phyloP scores from a whole-genome alignment of 2,329 filamentous ascomycete genomes.

The Phaeomoniella chlamydospora region DNA sequence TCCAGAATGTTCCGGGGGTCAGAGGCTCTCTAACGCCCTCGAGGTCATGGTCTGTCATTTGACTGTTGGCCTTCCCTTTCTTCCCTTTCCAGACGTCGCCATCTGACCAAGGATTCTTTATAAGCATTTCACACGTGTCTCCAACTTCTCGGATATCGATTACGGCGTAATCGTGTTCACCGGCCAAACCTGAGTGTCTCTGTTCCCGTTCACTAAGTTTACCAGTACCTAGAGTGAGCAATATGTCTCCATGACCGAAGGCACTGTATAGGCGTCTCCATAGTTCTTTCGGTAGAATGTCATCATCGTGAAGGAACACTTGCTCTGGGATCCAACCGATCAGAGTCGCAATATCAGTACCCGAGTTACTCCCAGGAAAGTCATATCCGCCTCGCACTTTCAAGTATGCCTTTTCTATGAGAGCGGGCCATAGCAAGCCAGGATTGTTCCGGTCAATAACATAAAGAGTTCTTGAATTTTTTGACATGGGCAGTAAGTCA shows the following conservation, averaged over 20 bases:
- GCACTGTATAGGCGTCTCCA: constrained; percentile 66
- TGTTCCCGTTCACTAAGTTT: constrained; percentile 66
- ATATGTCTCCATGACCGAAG: constrained; percentile 64
- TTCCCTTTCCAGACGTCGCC: constrained; percentile 30
- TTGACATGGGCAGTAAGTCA: constrained; percentile 69
- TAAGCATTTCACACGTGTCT: constrained; percentile 53
- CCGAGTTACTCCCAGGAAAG: constrained; percentile 93
- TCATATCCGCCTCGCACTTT: constrained; percentile 94
- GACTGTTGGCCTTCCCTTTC: constrained; percentile 4
- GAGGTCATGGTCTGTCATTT: constrained; percentile 3
- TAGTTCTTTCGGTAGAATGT: constrained; percentile 58
- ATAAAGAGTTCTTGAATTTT: constrained; percentile 61
- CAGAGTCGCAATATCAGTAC: constrained; percentile 82
- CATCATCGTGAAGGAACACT: constrained; percentile 76
- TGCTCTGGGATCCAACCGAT: constrained; percentile 97
- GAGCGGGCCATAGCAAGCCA: constrained; percentile 73
- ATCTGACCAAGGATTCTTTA: constrained; percentile 95
- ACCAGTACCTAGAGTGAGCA: constrained; percentile 83
- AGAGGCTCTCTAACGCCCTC: constrained; percentile 5
- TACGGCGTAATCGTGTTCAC: constrained; percentile 89
- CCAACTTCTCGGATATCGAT: constrained; percentile 57
- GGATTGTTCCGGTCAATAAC: constrained; percentile 77
- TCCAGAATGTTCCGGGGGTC: constrained; percentile 76
- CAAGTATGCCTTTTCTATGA: constrained; percentile 91
- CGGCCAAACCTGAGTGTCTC: constrained; percentile 63